Evolutionary conservation across 345 rosid genomes (phyloP).

Genomic region (Tarenaya hassleriana): DNA sequence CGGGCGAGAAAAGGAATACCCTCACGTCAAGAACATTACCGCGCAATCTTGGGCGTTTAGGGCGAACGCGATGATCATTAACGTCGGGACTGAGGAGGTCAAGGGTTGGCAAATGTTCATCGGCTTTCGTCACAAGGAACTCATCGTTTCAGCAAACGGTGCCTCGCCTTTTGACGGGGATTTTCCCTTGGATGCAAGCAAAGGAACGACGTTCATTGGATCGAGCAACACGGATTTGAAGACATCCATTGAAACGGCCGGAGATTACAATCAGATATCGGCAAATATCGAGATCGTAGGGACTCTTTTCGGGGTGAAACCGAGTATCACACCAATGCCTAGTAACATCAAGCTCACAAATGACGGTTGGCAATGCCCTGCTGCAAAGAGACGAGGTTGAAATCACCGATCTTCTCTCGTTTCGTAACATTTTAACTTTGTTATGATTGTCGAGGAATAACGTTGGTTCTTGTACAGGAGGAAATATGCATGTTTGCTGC

Average conservation of each 20-base stretch:
- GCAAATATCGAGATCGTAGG: constrained; percentile 53
- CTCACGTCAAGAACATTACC: constrained; percentile 57
- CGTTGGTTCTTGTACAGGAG: constrained; percentile 33
- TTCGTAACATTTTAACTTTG: no score
- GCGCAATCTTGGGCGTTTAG: constrained; percentile 92
- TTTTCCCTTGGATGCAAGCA: constrained; percentile 54
- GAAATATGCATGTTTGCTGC: constrained; percentile 64
- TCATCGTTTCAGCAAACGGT: constrained; percentile 53
- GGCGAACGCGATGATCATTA: constrained; percentile 48
- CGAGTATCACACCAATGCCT: constrained; percentile 60
- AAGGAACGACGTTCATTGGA: constrained; percentile 69
- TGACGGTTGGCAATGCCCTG: constrained; percentile 69
- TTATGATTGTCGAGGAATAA: no score
- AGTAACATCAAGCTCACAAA: constrained; percentile 48
- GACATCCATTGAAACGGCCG: constrained; percentile 79
- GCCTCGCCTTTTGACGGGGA: constrained; percentile 50
- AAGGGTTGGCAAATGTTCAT: constrained; percentile 68
- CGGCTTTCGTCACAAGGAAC: constrained; percentile 67
- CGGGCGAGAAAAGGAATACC: constrained; percentile 50
- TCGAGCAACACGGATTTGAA: constrained; percentile 47
- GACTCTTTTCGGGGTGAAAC: constrained; percentile 61
- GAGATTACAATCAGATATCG: constrained; percentile 61
- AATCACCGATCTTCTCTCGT: neutral
- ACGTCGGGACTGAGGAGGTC: constrained; percentile 54
- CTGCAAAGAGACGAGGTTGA: constrained; percentile 40